Evolutionary conservation across 495 filamentous ascomycete species (phyloP), one percentile per base, ranked within the genome.

Genomic region (Xylaria longipes): DNA sequence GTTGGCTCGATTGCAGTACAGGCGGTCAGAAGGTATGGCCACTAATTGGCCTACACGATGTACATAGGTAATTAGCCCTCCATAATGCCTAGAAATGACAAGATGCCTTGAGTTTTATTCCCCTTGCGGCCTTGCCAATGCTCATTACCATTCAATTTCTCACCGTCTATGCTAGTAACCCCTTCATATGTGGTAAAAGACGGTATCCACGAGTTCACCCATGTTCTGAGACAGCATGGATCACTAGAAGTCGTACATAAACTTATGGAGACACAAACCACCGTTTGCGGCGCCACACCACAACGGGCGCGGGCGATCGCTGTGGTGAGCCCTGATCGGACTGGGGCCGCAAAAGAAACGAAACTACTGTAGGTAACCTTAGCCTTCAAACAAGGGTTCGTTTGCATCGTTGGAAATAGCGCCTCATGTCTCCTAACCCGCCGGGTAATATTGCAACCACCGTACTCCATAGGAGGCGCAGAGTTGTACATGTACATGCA

Each of bases 141-240:
- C 57, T 37, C 57, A 60, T 54, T 41, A 50, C 43, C 17, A 31
- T 54, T 56, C n/a, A 56, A 35, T 56, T 67, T 14, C 65, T 67
- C 57, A 60, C 57, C 41, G 62, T 65, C 37, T 65, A 33, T 48
- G 25, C 27, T 50, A 46, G 62, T 31, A 67, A 67, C 65, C 65
- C 65, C 65, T 67, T 67, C 65, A 67, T 54, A 58, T 41, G 25
- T 58, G 33, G 14, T 57, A 37, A 33, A 52, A 46, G 33, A 54
- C 14, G 29, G 64, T 54, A 54, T 64, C 64, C 48, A 67, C 48
- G 45, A 58, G n/a, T 45, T 58, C 52, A 46, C 54, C 66, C 52
- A 60, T 60, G 52, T 48, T 41, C 66, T 69, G 66, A 58, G 56
- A 60, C 41, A 46, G 66, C 66, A 37, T 57, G 65, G 65, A 68